A percentile compares a stretch with the other conserved stretches of the same genome.
Conservation (phyloP, 2,329 filamentous ascomycete genomes). For the Beauveria varroae region DNA sequence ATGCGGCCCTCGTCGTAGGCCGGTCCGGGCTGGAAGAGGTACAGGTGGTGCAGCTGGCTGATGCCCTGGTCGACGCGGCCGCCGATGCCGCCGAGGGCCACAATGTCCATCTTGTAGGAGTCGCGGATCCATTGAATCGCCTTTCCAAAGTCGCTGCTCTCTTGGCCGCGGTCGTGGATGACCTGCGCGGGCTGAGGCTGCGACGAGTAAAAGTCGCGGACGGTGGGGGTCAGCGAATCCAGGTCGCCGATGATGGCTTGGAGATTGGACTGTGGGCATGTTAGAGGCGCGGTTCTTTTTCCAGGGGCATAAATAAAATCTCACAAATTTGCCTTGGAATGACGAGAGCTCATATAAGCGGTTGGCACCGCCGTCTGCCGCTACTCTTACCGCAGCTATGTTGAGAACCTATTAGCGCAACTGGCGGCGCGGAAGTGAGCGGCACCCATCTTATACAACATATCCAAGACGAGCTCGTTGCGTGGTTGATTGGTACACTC, state of each 20-base stretch:
- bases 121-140: slow-evolving; percentile 54
- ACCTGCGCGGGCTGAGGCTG: slow-evolving; percentile 47
- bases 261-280: slow-evolving; percentile 43
- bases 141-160: slow-evolving; percentile 89
- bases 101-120: slow-evolving; percentile 47
- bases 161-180: slow-evolving; percentile 68
- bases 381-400: slow-evolving; percentile 60
- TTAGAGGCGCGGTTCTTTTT: not conserved
- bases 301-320: slow-evolving; percentile 13
- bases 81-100: slow-evolving; percentile 76
- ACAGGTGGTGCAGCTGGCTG: slow-evolving; percentile 81
- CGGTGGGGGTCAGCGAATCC: slow-evolving; percentile 64
- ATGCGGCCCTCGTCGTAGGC: slow-evolving; percentile 48
- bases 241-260: slow-evolving; percentile 81
- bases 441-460: no score
- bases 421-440: slow-evolving; percentile 2
- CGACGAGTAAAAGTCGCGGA: slow-evolving; percentile 58
- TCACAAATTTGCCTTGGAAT: slow-evolving; percentile 35
- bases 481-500: slow-evolving; percentile 12
- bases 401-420: slow-evolving; percentile 17
- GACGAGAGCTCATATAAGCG: slow-evolving; percentile 48
- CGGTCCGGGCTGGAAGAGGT: slow-evolving; percentile 48
- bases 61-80: slow-evolving; percentile 91
- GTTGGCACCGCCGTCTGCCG: slow-evolving; percentile 89
- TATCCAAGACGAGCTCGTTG: not conserved